These are phyloP conservation scores for Starmerella lactis-condensi DNA, from an alignment of 805 yeast species.

Conservation along the genomic window DNA sequence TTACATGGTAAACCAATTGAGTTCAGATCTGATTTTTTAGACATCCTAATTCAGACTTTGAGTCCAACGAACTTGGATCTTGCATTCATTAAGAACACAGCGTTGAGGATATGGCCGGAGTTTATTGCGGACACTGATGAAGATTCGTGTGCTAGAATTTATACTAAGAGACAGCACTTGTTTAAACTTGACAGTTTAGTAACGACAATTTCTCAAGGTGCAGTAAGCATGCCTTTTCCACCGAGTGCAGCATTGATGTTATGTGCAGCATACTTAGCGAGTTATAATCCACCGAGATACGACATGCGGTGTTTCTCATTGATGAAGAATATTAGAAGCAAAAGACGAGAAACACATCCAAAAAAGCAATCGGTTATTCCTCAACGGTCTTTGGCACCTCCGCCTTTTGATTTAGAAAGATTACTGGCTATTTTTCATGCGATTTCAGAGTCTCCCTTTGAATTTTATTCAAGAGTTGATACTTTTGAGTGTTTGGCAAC, in stretches of 20 bases:
- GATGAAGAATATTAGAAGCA: slow-evolving; percentile 30
- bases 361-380: slow-evolving; percentile 34
- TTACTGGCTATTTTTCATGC: slow-evolving; percentile 63
- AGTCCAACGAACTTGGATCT: slow-evolving; percentile 31
- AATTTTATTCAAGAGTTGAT: slow-evolving; percentile 23
- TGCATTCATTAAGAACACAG: slow-evolving; percentile 16
- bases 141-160: slow-evolving; percentile 15
- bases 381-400: slow-evolving; percentile 48
- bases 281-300: slow-evolving; percentile 48
- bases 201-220: slow-evolving; percentile 3
- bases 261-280: slow-evolving; percentile 68
- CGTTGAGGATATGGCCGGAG: slow-evolving; percentile 20
- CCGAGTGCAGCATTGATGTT: slow-evolving; percentile 38
- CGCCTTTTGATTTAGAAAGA: slow-evolving; percentile 59
- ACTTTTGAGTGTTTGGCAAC: slow-evolving; percentile 39
- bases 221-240: slow-evolving; percentile 1
- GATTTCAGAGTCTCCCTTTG: slow-evolving; percentile 32
- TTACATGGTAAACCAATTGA: slow-evolving; percentile 2
- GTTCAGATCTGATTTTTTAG: slow-evolving; percentile 29
- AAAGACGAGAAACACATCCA: slow-evolving; percentile 26
- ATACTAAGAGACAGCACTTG: slow-evolving; percentile 14
- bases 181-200: slow-evolving; percentile 15
- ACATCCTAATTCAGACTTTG: slow-evolving; percentile 29
- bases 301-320: slow-evolving; percentile 57
- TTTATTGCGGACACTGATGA: slow-evolving; percentile 12